phyloP scores from a whole-genome alignment of 139 green algal species.

The Chlamydomonas applanata region DNA sequence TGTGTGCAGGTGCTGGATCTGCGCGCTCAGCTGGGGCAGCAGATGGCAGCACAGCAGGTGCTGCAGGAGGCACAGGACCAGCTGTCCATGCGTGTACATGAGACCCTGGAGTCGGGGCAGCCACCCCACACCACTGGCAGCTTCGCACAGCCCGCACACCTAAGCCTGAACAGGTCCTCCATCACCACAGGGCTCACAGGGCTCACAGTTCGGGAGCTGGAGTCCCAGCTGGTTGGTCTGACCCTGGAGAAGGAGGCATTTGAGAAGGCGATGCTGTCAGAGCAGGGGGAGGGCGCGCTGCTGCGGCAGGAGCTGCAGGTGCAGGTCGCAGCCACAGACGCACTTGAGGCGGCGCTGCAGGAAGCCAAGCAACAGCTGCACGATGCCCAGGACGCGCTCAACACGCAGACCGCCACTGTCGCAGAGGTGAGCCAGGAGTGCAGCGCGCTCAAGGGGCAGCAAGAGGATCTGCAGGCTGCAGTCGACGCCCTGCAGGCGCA shows the following conservation, averaged over 20 bases:
- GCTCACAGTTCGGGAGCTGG: constrained; percentile 8
- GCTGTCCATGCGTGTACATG: background rate
- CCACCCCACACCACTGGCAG: background rate
- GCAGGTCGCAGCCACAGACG: constrained; percentile 8
- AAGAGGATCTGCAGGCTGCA: background rate
- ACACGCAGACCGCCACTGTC: background rate
- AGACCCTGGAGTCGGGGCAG: background rate
- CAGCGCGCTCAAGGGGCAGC: background rate
- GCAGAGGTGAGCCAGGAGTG: background rate
- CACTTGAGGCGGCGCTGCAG: background rate
- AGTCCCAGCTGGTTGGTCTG: constrained; percentile 20
- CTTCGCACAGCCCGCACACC: background rate
- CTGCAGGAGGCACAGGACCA: background rate
- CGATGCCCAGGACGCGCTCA: background rate
- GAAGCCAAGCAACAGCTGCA: constrained; percentile 2
- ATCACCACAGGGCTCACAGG: background rate
- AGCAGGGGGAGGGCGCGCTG: constrained; percentile 12
- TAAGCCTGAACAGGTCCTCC: background rate
- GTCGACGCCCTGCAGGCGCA: constrained; percentile 20
- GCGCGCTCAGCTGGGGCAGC: background rate
- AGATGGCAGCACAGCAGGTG: background rate
- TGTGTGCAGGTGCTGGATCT: too few relatives aligned
- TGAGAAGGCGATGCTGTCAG: constrained; percentile 18
- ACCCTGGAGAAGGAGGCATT: constrained; percentile 27
- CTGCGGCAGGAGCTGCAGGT: constrained; percentile 28